These are phyloP conservation scores for Neltuma alba DNA, from an alignment of 306 rosid genomes.

Conservation along the genomic window DNA sequence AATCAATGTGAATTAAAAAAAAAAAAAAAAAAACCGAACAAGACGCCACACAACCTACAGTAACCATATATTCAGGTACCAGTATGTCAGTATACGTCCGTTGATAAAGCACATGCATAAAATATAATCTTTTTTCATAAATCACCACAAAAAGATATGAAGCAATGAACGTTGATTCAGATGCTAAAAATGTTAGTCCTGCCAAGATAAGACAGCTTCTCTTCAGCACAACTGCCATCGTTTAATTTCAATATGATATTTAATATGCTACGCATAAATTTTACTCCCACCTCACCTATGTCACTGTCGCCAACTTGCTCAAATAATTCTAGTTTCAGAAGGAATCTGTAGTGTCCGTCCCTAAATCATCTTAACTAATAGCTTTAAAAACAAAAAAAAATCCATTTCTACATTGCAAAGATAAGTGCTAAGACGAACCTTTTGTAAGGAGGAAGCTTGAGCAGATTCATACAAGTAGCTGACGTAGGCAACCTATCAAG, in stretches of 20 bases:
- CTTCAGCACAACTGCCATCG: constrained; percentile 1
- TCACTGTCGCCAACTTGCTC: not conserved
- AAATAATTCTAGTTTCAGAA: constrained; percentile 25
- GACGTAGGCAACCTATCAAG: constrained; percentile 94
- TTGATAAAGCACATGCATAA: not conserved
- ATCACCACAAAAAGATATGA: not conserved
- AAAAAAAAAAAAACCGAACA: not conserved
- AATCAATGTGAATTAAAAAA: not conserved
- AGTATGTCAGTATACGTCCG: not conserved
- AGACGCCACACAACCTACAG: not conserved
- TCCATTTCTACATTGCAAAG: constrained; percentile 14
- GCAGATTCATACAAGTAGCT: constrained; percentile 98
- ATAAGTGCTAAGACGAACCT: constrained; percentile 64
- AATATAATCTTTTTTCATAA: not conserved
- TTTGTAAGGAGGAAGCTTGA: constrained; percentile 96
- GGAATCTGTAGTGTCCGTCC: constrained; percentile 23
- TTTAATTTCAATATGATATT: not conserved
- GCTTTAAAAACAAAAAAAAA: not conserved
- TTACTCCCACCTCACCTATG: constrained; percentile 1
- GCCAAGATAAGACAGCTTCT: not conserved
- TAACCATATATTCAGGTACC: not conserved
- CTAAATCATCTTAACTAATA: not conserved
- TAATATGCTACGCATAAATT: not conserved
- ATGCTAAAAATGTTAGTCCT: not conserved
- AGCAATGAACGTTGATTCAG: not conserved